A percentile compares a stretch with the other conserved stretches of the same genome.
Evolutionary conservation across 1,284 basidiomycete genomes (phyloP).

Genomic region (Leccinum griseonigrum): DNA sequence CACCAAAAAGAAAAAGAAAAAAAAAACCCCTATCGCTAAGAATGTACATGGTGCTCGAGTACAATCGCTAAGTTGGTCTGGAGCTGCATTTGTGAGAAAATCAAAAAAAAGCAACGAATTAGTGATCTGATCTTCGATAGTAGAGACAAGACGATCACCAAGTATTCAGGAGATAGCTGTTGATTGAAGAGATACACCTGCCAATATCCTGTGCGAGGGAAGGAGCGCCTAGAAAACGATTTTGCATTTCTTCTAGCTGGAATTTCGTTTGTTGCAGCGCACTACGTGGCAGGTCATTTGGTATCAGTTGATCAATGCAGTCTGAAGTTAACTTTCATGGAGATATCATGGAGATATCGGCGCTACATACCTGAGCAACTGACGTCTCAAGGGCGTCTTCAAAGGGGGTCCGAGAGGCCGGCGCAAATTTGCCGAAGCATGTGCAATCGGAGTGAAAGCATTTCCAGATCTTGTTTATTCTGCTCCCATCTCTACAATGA

Average conservation of each 20-base stretch:
- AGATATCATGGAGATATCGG: background rate
- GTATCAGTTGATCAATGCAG: too few species aligned
- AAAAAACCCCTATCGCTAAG: too few species aligned
- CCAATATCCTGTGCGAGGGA: slow-evolving; percentile 3
- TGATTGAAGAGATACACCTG: slow-evolving; percentile 1
- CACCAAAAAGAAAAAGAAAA: too few species aligned
- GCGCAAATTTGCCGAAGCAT: background rate
- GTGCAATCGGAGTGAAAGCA: background rate
- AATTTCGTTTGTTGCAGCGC: background rate
- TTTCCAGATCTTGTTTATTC: background rate
- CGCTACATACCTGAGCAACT: background rate
- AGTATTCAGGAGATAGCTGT: background rate
- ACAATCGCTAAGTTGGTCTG: background rate
- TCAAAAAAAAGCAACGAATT: background rate
- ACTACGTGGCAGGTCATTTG: background rate
- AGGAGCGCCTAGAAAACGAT: background rate
- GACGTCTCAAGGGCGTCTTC: background rate
- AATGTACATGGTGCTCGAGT: background rate
- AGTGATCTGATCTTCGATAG: background rate
- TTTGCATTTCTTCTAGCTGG: background rate
- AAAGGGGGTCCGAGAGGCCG: background rate
- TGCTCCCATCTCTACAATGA: background rate
- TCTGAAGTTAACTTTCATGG: background rate
- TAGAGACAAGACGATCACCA: background rate
- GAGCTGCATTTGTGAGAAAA: background rate